Base-by-base conservation (phyloP, 805 yeast species). In the Pichia nanzhaoensis region DNA sequence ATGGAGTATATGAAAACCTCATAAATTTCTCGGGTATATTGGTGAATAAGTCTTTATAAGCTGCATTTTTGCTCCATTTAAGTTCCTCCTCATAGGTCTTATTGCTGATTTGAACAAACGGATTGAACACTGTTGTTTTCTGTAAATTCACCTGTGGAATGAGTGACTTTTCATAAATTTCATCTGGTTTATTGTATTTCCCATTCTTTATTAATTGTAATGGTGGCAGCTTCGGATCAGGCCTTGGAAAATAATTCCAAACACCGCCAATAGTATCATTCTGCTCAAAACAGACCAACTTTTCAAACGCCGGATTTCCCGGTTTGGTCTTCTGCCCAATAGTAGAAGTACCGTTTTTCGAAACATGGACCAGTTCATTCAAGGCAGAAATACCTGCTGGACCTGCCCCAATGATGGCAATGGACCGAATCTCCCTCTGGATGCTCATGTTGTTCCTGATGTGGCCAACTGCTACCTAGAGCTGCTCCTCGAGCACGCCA, bases 361-460 rank as follows among this genome's bases (percentile, higher is more conserved):
- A 48, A 4, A 65, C 60, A 42, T 60, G 57, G 0, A 59, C 47
- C 3, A 67, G 50, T 42, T 67, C 72, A 36, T 58, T 57, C 8
- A 66, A 42, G 5, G 66, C 31, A 0, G 70, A 66, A 3, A 66
- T 55, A 3, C 72, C 71, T 2, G 69, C 66, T 2, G 69, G 70
- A 3, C 72, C 72, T 5, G 66, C 70, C 7, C 71, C 72, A 17
- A 68, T 59, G 18, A 68, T 58, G 4, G 70, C 72, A 3, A 68
- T 58, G 2, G 53, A 41, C 14, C 45, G 41, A 8, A 51, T 40
- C 14, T n/a, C 27, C 12, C 19, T 39, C 14, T 27, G 14, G 2
- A 37, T 10, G 27, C 34, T 18, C 41, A 37, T 37, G 9, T n/a
- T n/a, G n/a, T n/a, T n/a, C n/a, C n/a, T n/a, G n/a, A n/a, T n/a